Conservation (phyloP, 2,329 filamentous ascomycete species). For the Biscogniauxia marginata region DNA sequence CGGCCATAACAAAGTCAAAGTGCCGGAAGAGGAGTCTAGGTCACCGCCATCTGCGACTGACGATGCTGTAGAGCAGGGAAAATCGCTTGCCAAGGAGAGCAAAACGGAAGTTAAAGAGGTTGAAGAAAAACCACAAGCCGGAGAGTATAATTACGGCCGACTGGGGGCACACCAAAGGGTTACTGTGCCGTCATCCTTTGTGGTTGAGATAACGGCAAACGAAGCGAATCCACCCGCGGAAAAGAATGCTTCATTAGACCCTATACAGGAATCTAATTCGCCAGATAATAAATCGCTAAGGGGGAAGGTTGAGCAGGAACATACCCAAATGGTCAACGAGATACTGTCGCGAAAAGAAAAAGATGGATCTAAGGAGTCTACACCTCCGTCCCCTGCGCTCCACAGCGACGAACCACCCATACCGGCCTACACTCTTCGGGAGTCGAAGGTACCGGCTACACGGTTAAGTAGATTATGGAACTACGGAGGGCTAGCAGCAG, state of each 20-base stretch:
- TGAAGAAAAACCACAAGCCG: background rate
- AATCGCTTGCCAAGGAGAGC: conserved; percentile 19
- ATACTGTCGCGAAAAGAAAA: conserved; percentile 25
- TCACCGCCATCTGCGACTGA: conserved; percentile 13
- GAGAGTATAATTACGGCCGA: background rate
- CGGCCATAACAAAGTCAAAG: conserved; percentile 26
- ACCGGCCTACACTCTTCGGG: conserved; percentile 67
- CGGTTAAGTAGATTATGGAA: conserved; percentile 89
- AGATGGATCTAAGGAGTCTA: conserved; percentile 9
- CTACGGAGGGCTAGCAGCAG: conserved; percentile 87
- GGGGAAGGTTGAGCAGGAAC: conserved; percentile 20
- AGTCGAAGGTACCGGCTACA: conserved; percentile 87
- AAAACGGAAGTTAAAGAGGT: conserved; percentile 13
- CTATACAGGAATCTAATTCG: conserved; percentile 1
- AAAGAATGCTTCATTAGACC: background rate
- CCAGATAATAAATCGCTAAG: conserved; percentile 10
- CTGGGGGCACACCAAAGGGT: background rate
- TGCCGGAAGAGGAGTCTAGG: conserved; percentile 8
- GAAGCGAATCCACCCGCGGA: background rate
- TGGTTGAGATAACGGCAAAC: background rate
- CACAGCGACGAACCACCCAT: conserved; percentile 16
- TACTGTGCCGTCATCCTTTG: background rate
- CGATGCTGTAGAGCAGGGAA: conserved; percentile 8
- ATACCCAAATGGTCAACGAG: conserved; percentile 24
- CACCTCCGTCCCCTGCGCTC: conserved; percentile 4